These are phyloP conservation scores for Dendrobium chrysotoxum DNA, from an alignment of 106 monocot species.

Conservation along the genomic window DNA sequence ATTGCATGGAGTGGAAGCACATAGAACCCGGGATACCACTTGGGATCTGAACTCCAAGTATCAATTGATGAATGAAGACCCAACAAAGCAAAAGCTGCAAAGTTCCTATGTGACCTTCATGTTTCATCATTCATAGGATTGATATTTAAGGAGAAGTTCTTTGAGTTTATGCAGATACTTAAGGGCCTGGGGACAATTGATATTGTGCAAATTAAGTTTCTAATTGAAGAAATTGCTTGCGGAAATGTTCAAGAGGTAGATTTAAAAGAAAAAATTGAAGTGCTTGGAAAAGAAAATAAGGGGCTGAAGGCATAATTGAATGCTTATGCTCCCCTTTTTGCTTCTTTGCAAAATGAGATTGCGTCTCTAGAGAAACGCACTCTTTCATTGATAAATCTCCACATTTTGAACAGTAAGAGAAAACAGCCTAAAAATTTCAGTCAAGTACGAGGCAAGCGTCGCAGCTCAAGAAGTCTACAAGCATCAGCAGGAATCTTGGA, in stretches of 20 bases:
- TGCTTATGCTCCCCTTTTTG: conserved; percentile 35
- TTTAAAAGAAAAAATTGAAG: conserved; percentile 35
- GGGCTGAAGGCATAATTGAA: conserved; percentile 48
- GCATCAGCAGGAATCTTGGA: conserved; percentile 22
- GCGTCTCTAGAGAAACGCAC: conserved; percentile 37
- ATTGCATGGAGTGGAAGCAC: conserved; percentile 18
- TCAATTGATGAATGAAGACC: conserved; percentile 10
- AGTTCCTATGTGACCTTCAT: conserved; percentile 35
- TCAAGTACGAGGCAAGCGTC: neutral
- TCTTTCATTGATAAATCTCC: conserved; percentile 24
- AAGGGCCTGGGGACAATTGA: conserved; percentile 17
- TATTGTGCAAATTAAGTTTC: conserved; percentile 32
- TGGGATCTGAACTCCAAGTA: conserved; percentile 14
- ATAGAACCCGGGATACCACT: conserved; percentile 20
- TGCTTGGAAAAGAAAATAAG: conserved; percentile 42
- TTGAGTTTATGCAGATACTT: conserved; percentile 36
- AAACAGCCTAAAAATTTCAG: conserved; percentile 14
- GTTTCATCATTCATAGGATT: conserved; percentile 31
- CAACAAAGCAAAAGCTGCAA: conserved; percentile 34
- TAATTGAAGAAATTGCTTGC: conserved; percentile 30
- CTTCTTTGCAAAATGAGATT: conserved; percentile 24
- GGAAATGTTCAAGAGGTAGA: conserved; percentile 8
- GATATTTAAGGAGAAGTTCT: conserved; percentile 49
- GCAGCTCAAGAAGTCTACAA: neutral
- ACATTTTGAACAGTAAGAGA: conserved; percentile 6